phyloP scores from a whole-genome alignment of 768 basidiomycete genomes.

The Suillus alpinus region DNA sequence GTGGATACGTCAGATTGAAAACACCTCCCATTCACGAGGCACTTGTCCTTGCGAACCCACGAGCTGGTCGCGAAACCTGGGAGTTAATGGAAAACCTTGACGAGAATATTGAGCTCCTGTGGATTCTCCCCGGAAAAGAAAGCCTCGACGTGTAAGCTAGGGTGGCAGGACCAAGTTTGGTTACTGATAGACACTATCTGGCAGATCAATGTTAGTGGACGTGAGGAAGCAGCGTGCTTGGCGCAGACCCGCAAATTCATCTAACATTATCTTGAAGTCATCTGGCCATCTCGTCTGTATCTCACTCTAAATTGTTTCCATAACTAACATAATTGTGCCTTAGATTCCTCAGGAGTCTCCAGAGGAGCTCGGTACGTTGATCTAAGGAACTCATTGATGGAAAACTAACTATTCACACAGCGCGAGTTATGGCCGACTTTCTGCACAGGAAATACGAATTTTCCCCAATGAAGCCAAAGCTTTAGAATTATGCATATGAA shows the following conservation, averaged over 20 bases:
- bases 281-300: slow-evolving; percentile 26
- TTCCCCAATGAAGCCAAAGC: neutral
- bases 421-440: neutral
- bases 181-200: neutral
- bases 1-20: slow-evolving; percentile 54
- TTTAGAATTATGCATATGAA: neutral
- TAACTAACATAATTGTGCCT: neutral
- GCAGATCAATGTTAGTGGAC: slow-evolving; percentile 13
- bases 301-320: neutral
- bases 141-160: slow-evolving; percentile 8
- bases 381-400: neutral
- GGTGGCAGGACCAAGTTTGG: neutral
- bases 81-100: slow-evolving; percentile 25
- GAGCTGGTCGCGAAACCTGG: slow-evolving; percentile 23
- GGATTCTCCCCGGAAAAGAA: slow-evolving; percentile 23
- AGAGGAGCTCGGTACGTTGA: slow-evolving; percentile 24
- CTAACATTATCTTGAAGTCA: slow-evolving; percentile 25
- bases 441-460: neutral
- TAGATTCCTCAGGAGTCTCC: slow-evolving; percentile 30
- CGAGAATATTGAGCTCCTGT: slow-evolving; percentile 23
- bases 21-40: slow-evolving; percentile 67
- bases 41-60: slow-evolving; percentile 51
- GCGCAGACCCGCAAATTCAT: slow-evolving; percentile 27
- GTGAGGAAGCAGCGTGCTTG: slow-evolving; percentile 20
- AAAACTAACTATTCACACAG: neutral